These are phyloP conservation scores for Yamadazyma phyllophila DNA, from an alignment of 805 yeast species.

Conservation along the genomic window DNA sequence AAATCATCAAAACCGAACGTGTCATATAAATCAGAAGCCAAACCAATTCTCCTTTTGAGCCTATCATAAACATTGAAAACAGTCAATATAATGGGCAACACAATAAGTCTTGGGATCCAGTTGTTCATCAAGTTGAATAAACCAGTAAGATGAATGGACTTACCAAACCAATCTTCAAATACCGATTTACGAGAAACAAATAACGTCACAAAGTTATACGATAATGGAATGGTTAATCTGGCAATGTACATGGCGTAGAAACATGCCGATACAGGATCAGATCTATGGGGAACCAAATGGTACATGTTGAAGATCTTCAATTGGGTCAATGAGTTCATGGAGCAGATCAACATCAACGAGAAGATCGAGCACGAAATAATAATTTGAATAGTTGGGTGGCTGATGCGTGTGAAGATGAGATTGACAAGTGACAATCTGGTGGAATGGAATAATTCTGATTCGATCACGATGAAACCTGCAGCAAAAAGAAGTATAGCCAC, in stretches of 20 bases:
- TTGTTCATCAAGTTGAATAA: constrained; percentile 70
- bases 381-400: constrained; percentile 30
- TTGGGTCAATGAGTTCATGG: constrained; percentile 63
- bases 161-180: constrained; percentile 74
- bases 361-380: constrained; percentile 42
- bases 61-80: constrained; percentile 66
- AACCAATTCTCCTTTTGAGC: constrained; percentile 42
- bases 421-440: constrained; percentile 63
- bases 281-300: constrained; percentile 66
- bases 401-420: constrained; percentile 33
- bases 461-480: constrained; percentile 55
- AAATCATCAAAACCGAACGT: constrained; percentile 39
- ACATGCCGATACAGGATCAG: constrained; percentile 72
- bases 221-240: constrained; percentile 76
- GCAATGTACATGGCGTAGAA: constrained; percentile 81
- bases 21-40: constrained; percentile 37
- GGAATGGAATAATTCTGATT: constrained; percentile 75
- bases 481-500: constrained; percentile 41
- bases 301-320: constrained; percentile 73
- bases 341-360: constrained; percentile 66
- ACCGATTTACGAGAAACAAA: constrained; percentile 49
- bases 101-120: constrained; percentile 69
- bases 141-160: constrained; percentile 71
- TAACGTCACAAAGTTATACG: constrained; percentile 73
- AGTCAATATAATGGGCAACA: constrained; percentile 68